Percentiles rank a stretch among this genome's conserved stretches.
Evolutionary conservation across 768 basidiomycete species (phyloP).

Genomic region (Coprinellus aureogranulatus): DNA sequence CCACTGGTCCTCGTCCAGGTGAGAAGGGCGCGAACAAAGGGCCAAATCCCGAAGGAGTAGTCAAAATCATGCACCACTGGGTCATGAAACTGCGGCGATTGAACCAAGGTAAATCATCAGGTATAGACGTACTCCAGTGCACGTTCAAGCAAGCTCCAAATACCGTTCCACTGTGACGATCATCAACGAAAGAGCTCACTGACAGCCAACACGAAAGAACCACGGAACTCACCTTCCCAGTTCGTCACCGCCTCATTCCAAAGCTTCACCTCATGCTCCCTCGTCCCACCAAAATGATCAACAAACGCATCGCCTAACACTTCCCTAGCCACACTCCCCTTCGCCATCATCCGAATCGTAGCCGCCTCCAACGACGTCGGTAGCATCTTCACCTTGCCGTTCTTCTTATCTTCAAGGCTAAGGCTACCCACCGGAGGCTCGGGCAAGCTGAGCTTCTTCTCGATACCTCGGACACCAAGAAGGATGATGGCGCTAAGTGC

Average conservation of each 20-base stretch:
- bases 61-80: too few species aligned
- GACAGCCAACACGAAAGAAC: neutral
- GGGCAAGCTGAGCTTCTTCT: conserved; percentile 65
- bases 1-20: too few species aligned
- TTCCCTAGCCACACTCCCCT: conserved; percentile 75
- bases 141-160: conserved; percentile 66
- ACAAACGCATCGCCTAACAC: conserved; percentile 88
- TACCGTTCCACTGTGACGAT: conserved; percentile 69
- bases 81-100: too few species aligned
- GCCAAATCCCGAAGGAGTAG: too few species aligned
- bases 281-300: conserved; percentile 93
- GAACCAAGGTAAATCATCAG: too few species aligned
- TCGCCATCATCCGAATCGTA: conserved; percentile 74
- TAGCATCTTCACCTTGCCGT: conserved; percentile 69
- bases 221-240: conserved; percentile 77
- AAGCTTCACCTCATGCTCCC: conserved; percentile 81
- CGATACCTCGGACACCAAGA: conserved; percentile 84
- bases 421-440: conserved; percentile 68
- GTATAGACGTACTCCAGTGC: too few species aligned
- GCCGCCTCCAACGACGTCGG: conserved; percentile 79
- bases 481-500: conserved; percentile 85
- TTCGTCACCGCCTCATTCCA: conserved; percentile 90
- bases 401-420: conserved; percentile 53
- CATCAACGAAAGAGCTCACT: conserved; percentile 1
- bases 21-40: too few species aligned